Evolutionary conservation across 371 early-diverging fungal species (phyloP), one percentile per base, ranked within the genome.

Genomic region (Amoeboaphelidium protococcarum): DNA sequence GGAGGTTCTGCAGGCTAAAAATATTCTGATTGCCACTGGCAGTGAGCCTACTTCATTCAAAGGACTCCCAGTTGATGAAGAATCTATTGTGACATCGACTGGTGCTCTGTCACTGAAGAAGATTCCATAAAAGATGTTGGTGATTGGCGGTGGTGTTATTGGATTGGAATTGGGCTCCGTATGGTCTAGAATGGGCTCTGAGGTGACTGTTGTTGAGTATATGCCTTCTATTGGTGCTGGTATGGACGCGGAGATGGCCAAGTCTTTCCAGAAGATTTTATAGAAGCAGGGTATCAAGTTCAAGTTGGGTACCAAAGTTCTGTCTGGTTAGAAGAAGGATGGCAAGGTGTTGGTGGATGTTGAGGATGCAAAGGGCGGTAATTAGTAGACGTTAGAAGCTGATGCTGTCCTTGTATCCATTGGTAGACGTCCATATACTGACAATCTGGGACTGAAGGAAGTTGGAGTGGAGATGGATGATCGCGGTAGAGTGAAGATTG

Each of bases 121-220:
- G 61, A 81, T 92, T 20, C 94, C 92, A 53, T 78, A 90, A 69
- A 88, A 85, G 72, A 80, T 95, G 85, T 73, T 90, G 41, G 90
- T 95, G 47, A 92, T 95, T 60, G 96, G 96, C 55, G 96, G 86
- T 52, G 96, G 96, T 68, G 89, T 94, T 53, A 95, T 95, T 66
- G 96, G 94, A 51, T 78, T 94, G 43, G 96, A 95, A 67, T 70
- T 91, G 50, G 95, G 95, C 43, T 92, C 92, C 2, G 95, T 95
- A 41, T 95, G 95, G 95, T 66, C 72, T 52, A 80, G 95, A 47
- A 71, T 95, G 40, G 95, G 95, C 50, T 65, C 90, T 37, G 80
- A 91, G 54, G 87, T 88, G 42, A 91, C 92, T 27, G 87, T 88
- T 42, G 89, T 95, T 48, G 95, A 95, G 63, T 95, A 80, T 68